These are phyloP conservation scores for Aspergillus olivimuriae DNA, from an alignment of 495 filamentous ascomycete species.

Conservation along the genomic window DNA sequence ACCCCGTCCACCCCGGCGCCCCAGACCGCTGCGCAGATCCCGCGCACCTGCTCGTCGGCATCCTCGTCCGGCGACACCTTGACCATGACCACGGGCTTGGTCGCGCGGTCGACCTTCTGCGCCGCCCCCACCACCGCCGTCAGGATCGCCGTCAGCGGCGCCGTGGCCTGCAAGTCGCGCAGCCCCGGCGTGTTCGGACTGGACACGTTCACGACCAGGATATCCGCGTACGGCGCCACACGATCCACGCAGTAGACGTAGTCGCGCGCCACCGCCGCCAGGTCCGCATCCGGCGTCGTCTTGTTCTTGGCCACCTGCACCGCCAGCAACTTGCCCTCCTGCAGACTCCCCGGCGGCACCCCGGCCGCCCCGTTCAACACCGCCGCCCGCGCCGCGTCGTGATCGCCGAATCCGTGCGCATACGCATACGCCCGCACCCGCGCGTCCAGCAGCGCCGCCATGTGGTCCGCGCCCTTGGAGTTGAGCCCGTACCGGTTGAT, in stretches of 20 bases:
- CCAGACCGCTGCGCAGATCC: slow-evolving; percentile 83
- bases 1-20: slow-evolving; percentile 83
- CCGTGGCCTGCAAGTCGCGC: slow-evolving; percentile 72
- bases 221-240: slow-evolving; percentile 81
- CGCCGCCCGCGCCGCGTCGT: slow-evolving; percentile 56
- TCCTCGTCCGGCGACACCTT: slow-evolving; percentile 97
- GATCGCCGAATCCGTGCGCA: slow-evolving; percentile 55
- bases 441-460: slow-evolving; percentile 72
- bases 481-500: slow-evolving; percentile 97
- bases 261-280: slow-evolving; percentile 75
- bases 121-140: slow-evolving; percentile 77
- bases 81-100: slow-evolving; percentile 84
- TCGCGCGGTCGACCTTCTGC: slow-evolving; percentile 54
- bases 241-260: slow-evolving; percentile 81
- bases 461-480: slow-evolving; percentile 78
- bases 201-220: slow-evolving; percentile 93
- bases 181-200: slow-evolving; percentile 93
- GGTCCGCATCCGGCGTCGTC: slow-evolving; percentile 72
- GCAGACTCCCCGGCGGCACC: slow-evolving; percentile 66
- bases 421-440: slow-evolving; percentile 72
- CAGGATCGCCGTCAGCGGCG: slow-evolving; percentile 73
- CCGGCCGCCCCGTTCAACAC: slow-evolving; percentile 66
- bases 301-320: slow-evolving; percentile 99
- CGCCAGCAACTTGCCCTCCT: slow-evolving; percentile 66
- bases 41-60: slow-evolving; percentile 68